Evolutionary conservation across 345 rosid genomes (phyloP).

Genomic region (Erysimum cheiranthoides): DNA sequence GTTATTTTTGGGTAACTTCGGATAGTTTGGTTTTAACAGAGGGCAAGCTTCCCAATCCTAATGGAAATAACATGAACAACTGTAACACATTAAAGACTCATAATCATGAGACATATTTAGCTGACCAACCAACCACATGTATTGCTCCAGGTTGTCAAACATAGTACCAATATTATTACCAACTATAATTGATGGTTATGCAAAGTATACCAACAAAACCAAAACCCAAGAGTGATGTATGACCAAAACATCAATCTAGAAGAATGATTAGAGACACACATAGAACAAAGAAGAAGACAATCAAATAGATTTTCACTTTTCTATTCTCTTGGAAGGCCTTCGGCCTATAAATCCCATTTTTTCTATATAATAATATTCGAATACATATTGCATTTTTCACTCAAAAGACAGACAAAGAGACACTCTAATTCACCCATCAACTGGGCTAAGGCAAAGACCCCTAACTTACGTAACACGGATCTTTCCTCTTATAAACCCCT

Average conservation of each 20-base stretch:
- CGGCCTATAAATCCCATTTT: constrained; percentile 40
- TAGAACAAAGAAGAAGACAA: background rate
- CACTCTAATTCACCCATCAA: constrained; percentile 34
- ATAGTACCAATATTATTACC: too few relatives aligned
- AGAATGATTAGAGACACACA: background rate
- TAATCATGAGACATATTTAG: too few relatives aligned
- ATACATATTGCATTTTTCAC: constrained; percentile 31
- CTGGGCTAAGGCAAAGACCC: constrained; percentile 29
- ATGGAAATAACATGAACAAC: too few relatives aligned
- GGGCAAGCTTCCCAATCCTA: too few relatives aligned
- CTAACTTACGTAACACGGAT: constrained; percentile 28
- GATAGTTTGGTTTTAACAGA: too few relatives aligned
- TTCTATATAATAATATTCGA: constrained; percentile 27
- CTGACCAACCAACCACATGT: background rate
- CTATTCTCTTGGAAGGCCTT: constrained; percentile 36
- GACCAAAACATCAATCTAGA: background rate
- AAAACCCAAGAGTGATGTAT: too few relatives aligned
- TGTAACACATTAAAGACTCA: too few relatives aligned
- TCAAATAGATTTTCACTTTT: background rate
- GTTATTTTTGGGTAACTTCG: too few relatives aligned
- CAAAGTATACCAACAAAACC: too few relatives aligned
- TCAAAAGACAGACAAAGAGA: constrained; percentile 32
- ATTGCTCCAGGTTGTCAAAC: background rate
- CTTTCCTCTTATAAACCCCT: constrained; percentile 32
- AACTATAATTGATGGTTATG: too few relatives aligned